Evolutionary conservation across 1,284 basidiomycete genomes (phyloP).

Genomic region (Leccinum subspadiceum): DNA sequence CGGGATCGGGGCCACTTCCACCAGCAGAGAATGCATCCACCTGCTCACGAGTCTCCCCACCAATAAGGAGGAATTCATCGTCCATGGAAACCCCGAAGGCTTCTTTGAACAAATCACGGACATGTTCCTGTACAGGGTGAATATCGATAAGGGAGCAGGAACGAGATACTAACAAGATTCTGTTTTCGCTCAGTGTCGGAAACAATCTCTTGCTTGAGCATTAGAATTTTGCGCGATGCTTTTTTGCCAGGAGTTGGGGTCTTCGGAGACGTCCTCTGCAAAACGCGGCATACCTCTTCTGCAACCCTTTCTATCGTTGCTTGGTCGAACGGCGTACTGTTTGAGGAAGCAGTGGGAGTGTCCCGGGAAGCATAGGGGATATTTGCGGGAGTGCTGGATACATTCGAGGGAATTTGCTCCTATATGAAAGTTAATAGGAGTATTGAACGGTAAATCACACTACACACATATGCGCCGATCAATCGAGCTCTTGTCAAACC

Average conservation of each 20-base stretch:
- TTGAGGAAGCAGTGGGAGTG: no score
- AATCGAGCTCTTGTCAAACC: no score
- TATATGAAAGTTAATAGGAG: no score
- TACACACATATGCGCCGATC: no score
- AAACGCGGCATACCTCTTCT: no score
- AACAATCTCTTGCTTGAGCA: constrained; percentile 2
- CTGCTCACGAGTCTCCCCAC: background rate
- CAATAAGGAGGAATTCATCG: background rate
- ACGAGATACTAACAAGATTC: constrained; percentile 1
- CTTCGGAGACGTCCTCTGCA: no score
- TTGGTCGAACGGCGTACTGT: no score
- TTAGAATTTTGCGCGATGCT: background rate
- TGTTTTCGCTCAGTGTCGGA: background rate
- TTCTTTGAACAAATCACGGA: background rate
- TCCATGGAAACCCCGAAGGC: background rate
- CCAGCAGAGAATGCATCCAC: background rate
- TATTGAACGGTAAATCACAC: no score
- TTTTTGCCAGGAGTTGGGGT: background rate
- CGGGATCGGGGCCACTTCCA: background rate
- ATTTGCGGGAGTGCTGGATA: no score
- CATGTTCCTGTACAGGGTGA: constrained; percentile 1
- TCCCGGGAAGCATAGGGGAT: no score
- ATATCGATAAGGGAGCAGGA: background rate
- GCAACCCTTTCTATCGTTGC: no score
- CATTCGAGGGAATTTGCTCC: no score